phyloP scores from a whole-genome alignment of 1,139 yeast genomes.

The Blastobotrys arbuscula region DNA sequence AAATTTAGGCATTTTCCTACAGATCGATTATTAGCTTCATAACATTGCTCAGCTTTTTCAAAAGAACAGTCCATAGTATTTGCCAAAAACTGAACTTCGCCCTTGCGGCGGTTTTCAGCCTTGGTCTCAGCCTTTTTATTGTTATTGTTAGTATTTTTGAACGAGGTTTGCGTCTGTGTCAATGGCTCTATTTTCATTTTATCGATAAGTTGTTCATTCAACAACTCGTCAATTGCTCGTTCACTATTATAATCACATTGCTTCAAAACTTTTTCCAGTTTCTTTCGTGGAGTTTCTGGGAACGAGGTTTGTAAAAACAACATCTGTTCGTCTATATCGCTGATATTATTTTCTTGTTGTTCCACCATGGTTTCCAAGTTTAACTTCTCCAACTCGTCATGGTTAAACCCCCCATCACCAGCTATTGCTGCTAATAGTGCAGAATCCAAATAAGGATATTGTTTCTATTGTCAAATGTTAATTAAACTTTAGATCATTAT shows the following conservation, averaged over 20 bases:
- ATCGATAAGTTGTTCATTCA: conserved; percentile 21
- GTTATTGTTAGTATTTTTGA: not conserved
- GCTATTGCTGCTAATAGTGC: conserved; percentile 16
- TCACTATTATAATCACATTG: conserved; percentile 21
- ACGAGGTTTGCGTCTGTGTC: conserved; percentile 4
- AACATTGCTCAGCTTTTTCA: conserved; percentile 12
- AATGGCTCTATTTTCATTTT: conserved; percentile 14
- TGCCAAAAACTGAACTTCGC: conserved; percentile 10
- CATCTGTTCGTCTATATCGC: conserved; percentile 5
- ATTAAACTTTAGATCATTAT: not conserved
- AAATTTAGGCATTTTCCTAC: conserved; percentile 10
- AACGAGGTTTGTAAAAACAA: conserved; percentile 22
- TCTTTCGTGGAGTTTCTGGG: conserved; percentile 21
- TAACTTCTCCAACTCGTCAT: conserved; percentile 10
- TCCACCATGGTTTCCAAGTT: conserved; percentile 14
- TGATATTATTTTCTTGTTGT: not conserved
- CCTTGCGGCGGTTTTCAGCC: not conserved
- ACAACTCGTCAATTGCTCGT: conserved; percentile 24
- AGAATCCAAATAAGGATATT: conserved; percentile 15
- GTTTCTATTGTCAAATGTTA: conserved; percentile 1
- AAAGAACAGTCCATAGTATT: conserved; percentile 3
- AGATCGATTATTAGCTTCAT: conserved; percentile 11
- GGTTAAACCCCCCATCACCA: conserved; percentile 8
- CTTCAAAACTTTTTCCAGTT: conserved; percentile 18
- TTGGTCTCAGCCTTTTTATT: not conserved